A percentile compares a stretch with the other conserved stretches of the same genome.
phyloP scores from a whole-genome alignment of 805 yeast species.

The Isabelozyma rhagii region DNA sequence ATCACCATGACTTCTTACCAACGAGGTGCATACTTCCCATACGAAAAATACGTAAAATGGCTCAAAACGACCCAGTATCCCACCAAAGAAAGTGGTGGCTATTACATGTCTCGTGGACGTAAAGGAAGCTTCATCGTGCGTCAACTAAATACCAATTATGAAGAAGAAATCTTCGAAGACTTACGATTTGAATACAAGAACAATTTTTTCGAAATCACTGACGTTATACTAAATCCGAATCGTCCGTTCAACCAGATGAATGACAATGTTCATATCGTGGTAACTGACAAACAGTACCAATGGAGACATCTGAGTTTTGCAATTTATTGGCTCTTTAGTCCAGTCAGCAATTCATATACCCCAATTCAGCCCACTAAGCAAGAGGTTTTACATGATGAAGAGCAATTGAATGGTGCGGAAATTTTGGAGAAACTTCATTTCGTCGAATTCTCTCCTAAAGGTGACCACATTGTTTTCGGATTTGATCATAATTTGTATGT shows the following conservation, averaged over 20 bases:
- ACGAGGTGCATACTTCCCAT: conserved; percentile 19
- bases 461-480: conserved; percentile 55
- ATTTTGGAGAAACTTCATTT: conserved; percentile 38
- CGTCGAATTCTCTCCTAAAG: conserved; percentile 62
- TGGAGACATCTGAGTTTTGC: conserved; percentile 40
- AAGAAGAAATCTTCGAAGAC: conserved; percentile 24
- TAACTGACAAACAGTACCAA: conserved; percentile 46
- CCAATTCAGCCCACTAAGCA: conserved; percentile 30
- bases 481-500: conserved; percentile 53
- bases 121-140: conserved; percentile 16
- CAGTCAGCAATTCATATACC: conserved; percentile 19
- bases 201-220: conserved; percentile 25
- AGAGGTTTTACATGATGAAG: conserved; percentile 3
- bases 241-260: conserved; percentile 41
- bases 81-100: conserved; percentile 21
- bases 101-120: conserved; percentile 18
- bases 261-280: conserved; percentile 48
- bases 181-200: conserved; percentile 41
- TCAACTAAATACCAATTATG: conserved; percentile 24
- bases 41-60: conserved; percentile 22
- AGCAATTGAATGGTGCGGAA: conserved; percentile 4
- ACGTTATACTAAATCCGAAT: conserved; percentile 36
- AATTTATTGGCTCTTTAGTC: conserved; percentile 34
- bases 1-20: conserved; percentile 23
- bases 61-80: conserved; percentile 30